A percentile compares a stretch with the other conserved stretches of the same genome.
These are phyloP conservation scores for Monilinia vaccinii-corymbosi DNA, from an alignment of 2,329 filamentous ascomycete genomes.

Conservation along the genomic window DNA sequence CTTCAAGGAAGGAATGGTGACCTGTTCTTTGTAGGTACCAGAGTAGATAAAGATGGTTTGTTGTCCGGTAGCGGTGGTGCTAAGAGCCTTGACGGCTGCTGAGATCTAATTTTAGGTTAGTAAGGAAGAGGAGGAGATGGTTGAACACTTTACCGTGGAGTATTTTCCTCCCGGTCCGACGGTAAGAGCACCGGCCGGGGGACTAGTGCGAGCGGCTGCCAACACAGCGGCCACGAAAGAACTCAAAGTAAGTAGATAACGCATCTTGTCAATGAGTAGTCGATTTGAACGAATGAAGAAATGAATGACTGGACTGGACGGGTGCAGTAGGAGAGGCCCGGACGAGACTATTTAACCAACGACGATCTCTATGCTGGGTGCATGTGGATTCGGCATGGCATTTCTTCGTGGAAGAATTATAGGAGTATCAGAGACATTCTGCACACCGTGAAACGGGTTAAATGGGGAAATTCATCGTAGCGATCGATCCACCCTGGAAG, in stretches of 20 bases:
- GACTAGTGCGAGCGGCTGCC: constrained; percentile 31
- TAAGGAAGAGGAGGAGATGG: not conserved
- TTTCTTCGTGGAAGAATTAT: not conserved
- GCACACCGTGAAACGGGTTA: no score
- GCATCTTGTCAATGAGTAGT: constrained; percentile 17
- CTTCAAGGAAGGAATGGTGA: constrained; percentile 39
- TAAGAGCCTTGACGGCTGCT: constrained; percentile 42
- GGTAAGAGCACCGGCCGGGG: constrained; percentile 39
- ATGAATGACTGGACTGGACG: not conserved
- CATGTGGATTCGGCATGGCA: not conserved
- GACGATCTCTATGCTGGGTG: not conserved
- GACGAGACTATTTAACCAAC: not conserved
- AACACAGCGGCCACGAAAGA: constrained; percentile 22
- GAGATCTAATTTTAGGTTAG: constrained; percentile 32
- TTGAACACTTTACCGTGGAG: constrained; percentile 31
- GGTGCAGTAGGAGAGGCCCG: not conserved
- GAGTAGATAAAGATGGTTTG: constrained; percentile 47
- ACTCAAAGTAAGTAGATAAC: constrained; percentile 20
- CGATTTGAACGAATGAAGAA: not conserved
- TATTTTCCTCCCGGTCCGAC: constrained; percentile 37
- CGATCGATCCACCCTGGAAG: no score
- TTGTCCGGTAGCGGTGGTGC: constrained; percentile 34
- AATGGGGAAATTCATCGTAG: no score
- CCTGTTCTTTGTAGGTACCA: constrained; percentile 50
- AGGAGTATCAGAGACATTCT: no score